Percentiles rank a stretch among this genome's conserved stretches.
Evolutionary conservation across 441 rosid genomes (phyloP).

Genomic region (Daphne laureola): DNA sequence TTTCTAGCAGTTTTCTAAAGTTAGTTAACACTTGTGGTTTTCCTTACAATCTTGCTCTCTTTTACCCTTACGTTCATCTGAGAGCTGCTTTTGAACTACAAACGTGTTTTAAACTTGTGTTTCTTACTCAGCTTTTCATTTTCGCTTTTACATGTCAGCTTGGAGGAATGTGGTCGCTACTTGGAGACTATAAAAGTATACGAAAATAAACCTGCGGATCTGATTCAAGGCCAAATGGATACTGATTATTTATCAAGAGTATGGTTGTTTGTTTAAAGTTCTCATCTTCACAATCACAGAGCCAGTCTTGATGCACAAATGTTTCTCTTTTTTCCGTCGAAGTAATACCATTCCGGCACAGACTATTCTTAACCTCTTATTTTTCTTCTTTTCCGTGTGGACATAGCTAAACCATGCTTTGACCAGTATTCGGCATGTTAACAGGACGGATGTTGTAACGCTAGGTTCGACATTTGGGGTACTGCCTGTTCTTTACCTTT

Average conservation of each 20-base stretch:
- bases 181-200: constrained; percentile 94
- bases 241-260: constrained; percentile 86
- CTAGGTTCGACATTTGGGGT: constrained; percentile 97
- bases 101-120: constrained; percentile 7
- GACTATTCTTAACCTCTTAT: constrained; percentile 10
- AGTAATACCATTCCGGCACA: constrained; percentile 1
- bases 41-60: too few relatives aligned
- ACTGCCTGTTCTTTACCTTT: constrained; percentile 14
- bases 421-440: constrained; percentile 75
- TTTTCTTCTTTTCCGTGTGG: constrained; percentile 14
- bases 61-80: too few relatives aligned
- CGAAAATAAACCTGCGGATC: constrained; percentile 95
- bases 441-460: constrained; percentile 94
- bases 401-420: constrained; percentile 74
- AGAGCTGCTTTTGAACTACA: not conserved
- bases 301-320: constrained; percentile 1
- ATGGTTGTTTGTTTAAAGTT: constrained; percentile 12
- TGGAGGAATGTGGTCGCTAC: constrained; percentile 95
- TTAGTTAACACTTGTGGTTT: too few relatives aligned
- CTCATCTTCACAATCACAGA: not conserved
- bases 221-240: constrained; percentile 93
- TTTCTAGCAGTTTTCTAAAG: too few relatives aligned
- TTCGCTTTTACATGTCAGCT: constrained; percentile 28
- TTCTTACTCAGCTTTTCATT: constrained; percentile 11
- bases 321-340: not conserved